phyloP scores from a whole-genome alignment of 129 eudicot genomes.

The Centaurea solstitialis region DNA sequence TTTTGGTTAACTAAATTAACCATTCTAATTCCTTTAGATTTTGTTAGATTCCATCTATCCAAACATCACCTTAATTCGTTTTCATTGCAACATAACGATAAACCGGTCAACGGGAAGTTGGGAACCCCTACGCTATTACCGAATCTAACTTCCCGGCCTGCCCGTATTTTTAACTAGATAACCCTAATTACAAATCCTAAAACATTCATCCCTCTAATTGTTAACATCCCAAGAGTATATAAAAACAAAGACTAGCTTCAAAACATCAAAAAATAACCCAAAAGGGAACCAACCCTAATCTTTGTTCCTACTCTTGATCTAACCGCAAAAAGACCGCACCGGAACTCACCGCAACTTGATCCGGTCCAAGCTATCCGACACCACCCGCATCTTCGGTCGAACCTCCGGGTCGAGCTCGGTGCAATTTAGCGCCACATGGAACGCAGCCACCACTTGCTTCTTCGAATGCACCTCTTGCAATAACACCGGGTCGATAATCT shows the following conservation, averaged over 20 bases:
- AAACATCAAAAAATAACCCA: constrained; percentile 18
- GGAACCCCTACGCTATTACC: not conserved
- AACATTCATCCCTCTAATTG: constrained; percentile 12
- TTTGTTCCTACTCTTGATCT: constrained; percentile 23
- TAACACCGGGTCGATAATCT: constrained; percentile 77
- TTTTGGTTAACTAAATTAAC: no score
- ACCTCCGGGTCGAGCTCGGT: constrained; percentile 84
- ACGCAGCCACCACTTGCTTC: constrained; percentile 73
- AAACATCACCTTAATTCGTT: no score
- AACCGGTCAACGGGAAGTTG: not conserved
- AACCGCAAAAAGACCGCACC: constrained; percentile 5
- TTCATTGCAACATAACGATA: not conserved
- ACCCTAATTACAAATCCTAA: constrained; percentile 28
- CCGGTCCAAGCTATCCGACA: constrained; percentile 74
- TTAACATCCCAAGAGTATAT: constrained; percentile 20
- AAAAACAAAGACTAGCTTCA: constrained; percentile 20
- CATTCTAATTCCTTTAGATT: no score
- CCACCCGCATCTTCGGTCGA: constrained; percentile 87
- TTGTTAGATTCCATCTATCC: no score
- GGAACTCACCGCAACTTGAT: constrained; percentile 50
- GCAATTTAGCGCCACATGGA: constrained; percentile 78
- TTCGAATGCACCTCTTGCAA: constrained; percentile 85
- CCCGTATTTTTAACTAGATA: not conserved
- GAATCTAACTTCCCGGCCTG: not conserved
- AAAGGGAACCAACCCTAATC: constrained; percentile 20